Percentiles rank a stretch among this genome's conserved stretches.
Conservation (phyloP, 2,329 filamentous ascomycete genomes). For the Gaeumannomyces sp. region DNA sequence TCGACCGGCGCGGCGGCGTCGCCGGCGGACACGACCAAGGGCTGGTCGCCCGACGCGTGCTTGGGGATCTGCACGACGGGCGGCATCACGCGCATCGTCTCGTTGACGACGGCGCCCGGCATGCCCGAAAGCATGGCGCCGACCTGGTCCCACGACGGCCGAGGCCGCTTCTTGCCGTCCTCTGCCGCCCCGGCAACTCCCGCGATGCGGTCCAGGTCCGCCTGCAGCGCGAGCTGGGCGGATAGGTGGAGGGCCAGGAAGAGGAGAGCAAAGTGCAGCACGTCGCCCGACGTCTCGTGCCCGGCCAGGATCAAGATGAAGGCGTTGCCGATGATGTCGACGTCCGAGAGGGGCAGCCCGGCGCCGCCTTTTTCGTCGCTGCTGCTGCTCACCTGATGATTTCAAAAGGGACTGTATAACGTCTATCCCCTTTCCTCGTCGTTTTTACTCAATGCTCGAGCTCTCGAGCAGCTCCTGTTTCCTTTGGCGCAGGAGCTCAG, state of each 20-base stretch:
- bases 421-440: slow-evolving; percentile 35
- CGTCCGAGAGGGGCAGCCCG: slow-evolving; percentile 40
- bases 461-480: slow-evolving; percentile 36
- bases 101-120: slow-evolving; percentile 70
- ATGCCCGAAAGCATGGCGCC: slow-evolving; percentile 60
- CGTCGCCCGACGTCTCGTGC: slow-evolving; percentile 75
- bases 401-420: slow-evolving; percentile 44
- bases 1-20: slow-evolving; percentile 37
- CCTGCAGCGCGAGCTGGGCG: slow-evolving; percentile 60
- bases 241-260: slow-evolving; percentile 60
- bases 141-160: slow-evolving; percentile 26
- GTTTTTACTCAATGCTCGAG: slow-evolving; percentile 22
- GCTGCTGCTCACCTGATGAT: slow-evolving; percentile 20
- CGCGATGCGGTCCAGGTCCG: slow-evolving; percentile 62
- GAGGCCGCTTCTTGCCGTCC: neutral
- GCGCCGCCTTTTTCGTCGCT: slow-evolving; percentile 19
- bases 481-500: slow-evolving; percentile 61
- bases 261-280: slow-evolving; percentile 64
- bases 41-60: slow-evolving; percentile 46
- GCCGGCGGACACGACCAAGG: slow-evolving; percentile 38
- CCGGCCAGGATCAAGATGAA: slow-evolving; percentile 66
- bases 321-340: slow-evolving; percentile 67
- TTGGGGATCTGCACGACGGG: slow-evolving; percentile 70
- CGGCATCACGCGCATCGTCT: slow-evolving; percentile 67
- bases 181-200: slow-evolving; percentile 31